phyloP scores from a whole-genome alignment of 1,139 yeast species.

The Geotrichum fermentans region DNA sequence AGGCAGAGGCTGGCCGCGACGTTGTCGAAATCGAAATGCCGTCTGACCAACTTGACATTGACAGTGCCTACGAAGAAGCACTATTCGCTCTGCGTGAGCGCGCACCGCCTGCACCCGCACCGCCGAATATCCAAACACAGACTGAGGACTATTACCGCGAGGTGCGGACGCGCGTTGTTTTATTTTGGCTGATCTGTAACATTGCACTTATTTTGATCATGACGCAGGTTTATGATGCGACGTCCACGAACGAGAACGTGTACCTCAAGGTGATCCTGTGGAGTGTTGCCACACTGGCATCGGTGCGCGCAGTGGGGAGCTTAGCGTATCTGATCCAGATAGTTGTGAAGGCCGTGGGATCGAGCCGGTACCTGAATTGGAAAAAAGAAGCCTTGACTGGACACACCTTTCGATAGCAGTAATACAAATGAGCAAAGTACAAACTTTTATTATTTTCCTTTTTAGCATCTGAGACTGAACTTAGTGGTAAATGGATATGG shows the following conservation, averaged over 20 bases:
- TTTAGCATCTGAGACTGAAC: too few relatives aligned
- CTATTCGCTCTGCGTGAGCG: constrained; percentile 68
- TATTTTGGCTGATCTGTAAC: constrained; percentile 82
- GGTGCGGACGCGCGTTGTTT: constrained; percentile 89
- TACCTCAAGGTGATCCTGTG: constrained; percentile 81
- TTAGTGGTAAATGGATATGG: too few relatives aligned
- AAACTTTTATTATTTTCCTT: neutral
- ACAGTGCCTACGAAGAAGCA: constrained; percentile 76
- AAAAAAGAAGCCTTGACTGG: constrained; percentile 26
- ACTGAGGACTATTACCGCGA: constrained; percentile 92
- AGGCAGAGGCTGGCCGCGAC: constrained; percentile 49
- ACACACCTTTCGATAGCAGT: too few relatives aligned
- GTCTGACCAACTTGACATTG: constrained; percentile 84
- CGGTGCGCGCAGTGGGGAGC: constrained; percentile 77
- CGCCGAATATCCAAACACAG: constrained; percentile 51
- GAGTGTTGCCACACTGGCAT: constrained; percentile 81
- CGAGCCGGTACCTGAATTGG: constrained; percentile 28
- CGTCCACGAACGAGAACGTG: constrained; percentile 59
- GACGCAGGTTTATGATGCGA: constrained; percentile 71
- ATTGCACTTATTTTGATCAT: constrained; percentile 77
- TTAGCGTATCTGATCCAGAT: constrained; percentile 55
- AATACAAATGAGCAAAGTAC: neutral
- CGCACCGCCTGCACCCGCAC: constrained; percentile 47
- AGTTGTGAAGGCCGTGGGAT: constrained; percentile 33
- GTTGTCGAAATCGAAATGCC: constrained; percentile 83